Evolutionary conservation across 306 rosid species (phyloP).

Genomic region (Crataegus laevigata): DNA sequence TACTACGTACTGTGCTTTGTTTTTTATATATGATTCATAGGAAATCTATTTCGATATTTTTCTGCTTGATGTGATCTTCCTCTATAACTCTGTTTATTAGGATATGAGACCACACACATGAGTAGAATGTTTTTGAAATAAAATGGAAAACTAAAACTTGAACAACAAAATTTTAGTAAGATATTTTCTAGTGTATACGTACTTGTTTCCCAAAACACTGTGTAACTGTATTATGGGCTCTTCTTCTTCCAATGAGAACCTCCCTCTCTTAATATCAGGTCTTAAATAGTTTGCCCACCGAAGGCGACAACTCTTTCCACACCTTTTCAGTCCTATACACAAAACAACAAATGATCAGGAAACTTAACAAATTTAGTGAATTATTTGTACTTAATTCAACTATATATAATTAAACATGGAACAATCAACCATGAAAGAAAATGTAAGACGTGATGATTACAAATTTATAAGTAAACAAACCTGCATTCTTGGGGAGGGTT

Average conservation of each 20-base stretch:
- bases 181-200: not conserved
- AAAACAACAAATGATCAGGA: not conserved
- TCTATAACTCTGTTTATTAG: no score
- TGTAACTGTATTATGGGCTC: conserved; percentile 60
- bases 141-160: no score
- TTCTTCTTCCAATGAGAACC: conserved; percentile 61
- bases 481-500: conserved; percentile 64
- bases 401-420: no score
- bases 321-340: conserved; percentile 44
- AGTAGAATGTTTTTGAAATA: no score
- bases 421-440: not conserved
- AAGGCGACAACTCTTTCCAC: conserved; percentile 74
- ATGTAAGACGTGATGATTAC: not conserved
- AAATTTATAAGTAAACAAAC: conserved; percentile 7
- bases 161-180: no score
- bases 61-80: not conserved
- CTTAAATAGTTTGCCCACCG: conserved; percentile 70
- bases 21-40: not conserved
- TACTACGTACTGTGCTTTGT: not conserved
- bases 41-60: not conserved
- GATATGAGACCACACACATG: no score
- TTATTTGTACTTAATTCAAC: no score
- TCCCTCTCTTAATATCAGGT: conserved; percentile 67
- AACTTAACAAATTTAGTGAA: no score
- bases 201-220: conserved; percentile 64